Percentiles rank a stretch among this genome's conserved stretches.
These are phyloP conservation scores for Chytriomyces sp. DNA, from an alignment of 192 early-diverging fungal genomes.

Conservation along the genomic window DNA sequence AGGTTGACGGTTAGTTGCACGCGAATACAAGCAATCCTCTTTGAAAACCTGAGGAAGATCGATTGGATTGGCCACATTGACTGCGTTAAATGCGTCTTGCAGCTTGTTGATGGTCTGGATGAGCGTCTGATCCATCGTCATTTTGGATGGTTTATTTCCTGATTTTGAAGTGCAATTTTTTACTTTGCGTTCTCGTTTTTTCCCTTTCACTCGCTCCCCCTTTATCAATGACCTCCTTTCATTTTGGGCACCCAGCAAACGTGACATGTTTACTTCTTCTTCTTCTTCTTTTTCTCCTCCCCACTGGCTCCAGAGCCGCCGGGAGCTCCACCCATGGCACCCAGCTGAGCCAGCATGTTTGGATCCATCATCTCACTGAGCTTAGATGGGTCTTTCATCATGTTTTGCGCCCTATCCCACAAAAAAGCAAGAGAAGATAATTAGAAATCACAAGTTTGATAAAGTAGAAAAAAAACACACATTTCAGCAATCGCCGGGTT, in stretches of 20 bases:
- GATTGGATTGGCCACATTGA: constrained; percentile 62
- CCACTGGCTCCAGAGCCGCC: not conserved
- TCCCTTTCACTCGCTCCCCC: too few relatives aligned
- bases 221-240: too few relatives aligned
- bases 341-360: not conserved
- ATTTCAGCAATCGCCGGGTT: constrained; percentile 90
- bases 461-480: constrained; percentile 46
- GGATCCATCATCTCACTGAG: constrained; percentile 12
- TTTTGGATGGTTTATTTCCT: not conserved
- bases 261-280: constrained; percentile 5
- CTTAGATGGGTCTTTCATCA: constrained; percentile 71
- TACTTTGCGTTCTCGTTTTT: too few relatives aligned
- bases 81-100: constrained; percentile 61
- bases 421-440: not conserved
- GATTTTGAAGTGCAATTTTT: too few relatives aligned
- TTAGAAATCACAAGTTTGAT: constrained; percentile 17
- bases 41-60: constrained; percentile 76
- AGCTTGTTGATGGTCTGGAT: constrained; percentile 45
- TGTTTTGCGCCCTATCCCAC: constrained; percentile 68
- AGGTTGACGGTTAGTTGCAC: too few relatives aligned
- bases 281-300: constrained; percentile 29
- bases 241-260: too few relatives aligned
- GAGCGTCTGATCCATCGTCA: constrained; percentile 30
- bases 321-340: not conserved
- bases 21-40: too few relatives aligned